Evolutionary conservation across 2,329 filamentous ascomycete species (phyloP).

Genomic region (Plenodomus lindquistii): DNA sequence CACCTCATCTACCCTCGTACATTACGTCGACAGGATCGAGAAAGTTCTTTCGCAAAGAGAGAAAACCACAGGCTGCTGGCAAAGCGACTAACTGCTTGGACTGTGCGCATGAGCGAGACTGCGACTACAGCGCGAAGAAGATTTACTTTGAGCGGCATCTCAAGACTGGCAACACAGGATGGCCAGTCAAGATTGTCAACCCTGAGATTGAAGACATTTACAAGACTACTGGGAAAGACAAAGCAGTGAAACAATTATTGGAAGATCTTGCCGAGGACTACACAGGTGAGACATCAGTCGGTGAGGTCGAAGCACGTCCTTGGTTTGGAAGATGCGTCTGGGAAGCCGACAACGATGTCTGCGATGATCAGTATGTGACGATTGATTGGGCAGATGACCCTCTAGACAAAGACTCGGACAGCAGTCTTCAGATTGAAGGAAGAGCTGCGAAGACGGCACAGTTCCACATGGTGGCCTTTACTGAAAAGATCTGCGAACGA

Average conservation of each 20-base stretch:
- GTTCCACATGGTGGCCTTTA: constrained; percentile 94
- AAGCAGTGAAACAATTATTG: constrained; percentile 58
- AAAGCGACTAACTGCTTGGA: constrained; percentile 82
- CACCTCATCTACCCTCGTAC: constrained; percentile 72
- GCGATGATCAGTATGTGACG: constrained; percentile 88
- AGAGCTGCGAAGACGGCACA: constrained; percentile 79
- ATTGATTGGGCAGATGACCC: constrained; percentile 82
- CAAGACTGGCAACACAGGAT: constrained; percentile 67
- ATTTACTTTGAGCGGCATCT: constrained; percentile 77
- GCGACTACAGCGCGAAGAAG: constrained; percentile 82
- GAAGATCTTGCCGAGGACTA: constrained; percentile 59
- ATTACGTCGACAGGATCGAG: constrained; percentile 77
- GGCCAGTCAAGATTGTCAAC: constrained; percentile 88
- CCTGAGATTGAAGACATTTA: constrained; percentile 86
- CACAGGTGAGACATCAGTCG: constrained; percentile 55
- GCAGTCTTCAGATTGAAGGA: constrained; percentile 17
- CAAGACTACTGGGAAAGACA: constrained; percentile 48
- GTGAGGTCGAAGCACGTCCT: constrained; percentile 54
- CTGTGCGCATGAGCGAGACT: constrained; percentile 74
- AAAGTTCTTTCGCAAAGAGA: constrained; percentile 73
- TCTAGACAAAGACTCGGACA: constrained; percentile 24
- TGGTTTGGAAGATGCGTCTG: constrained; percentile 97
- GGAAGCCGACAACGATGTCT: constrained; percentile 90
- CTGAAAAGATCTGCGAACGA: constrained; percentile 82
- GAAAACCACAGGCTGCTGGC: constrained; percentile 77